These are phyloP conservation scores for Geranium incanum DNA, from an alignment of 441 rosid genomes.

Conservation along the genomic window DNA sequence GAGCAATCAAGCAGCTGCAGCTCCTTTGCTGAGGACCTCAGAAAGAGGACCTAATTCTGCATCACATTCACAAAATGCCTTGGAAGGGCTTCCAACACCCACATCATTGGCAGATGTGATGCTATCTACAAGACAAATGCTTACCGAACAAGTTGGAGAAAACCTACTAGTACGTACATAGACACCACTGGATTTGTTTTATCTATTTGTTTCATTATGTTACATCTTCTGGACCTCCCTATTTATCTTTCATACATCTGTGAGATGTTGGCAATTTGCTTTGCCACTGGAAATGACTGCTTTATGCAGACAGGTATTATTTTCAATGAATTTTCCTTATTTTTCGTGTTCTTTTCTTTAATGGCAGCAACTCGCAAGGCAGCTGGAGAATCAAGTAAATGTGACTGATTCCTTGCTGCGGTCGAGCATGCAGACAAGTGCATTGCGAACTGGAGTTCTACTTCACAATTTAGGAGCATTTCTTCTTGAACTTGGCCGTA, in stretches of 20 bases:
- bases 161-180: conserved; percentile 41
- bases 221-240: background rate
- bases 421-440: conserved; percentile 32
- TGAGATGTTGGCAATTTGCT: background rate
- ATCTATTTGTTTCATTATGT: conserved; percentile 1
- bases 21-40: conserved; percentile 21
- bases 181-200: conserved; percentile 10
- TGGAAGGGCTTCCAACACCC: conserved; percentile 60
- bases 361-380: conserved; percentile 48
- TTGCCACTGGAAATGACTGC: background rate
- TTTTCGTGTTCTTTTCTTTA: conserved; percentile 7
- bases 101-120: conserved; percentile 59
- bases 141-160: conserved; percentile 52
- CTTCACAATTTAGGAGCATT: conserved; percentile 57
- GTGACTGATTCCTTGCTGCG: conserved; percentile 39
- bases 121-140: conserved; percentile 48
- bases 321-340: background rate
- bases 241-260: background rate
- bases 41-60: conserved; percentile 32
- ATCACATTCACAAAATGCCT: conserved; percentile 27
- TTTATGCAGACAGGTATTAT: background rate
- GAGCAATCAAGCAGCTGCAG: conserved; percentile 27
- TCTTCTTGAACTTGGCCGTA: conserved; percentile 74
- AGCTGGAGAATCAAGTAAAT: conserved; percentile 46
- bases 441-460: conserved; percentile 46